phyloP scores from a whole-genome alignment of 2,329 filamentous ascomycete species.

The Aspergillus sp. region DNA sequence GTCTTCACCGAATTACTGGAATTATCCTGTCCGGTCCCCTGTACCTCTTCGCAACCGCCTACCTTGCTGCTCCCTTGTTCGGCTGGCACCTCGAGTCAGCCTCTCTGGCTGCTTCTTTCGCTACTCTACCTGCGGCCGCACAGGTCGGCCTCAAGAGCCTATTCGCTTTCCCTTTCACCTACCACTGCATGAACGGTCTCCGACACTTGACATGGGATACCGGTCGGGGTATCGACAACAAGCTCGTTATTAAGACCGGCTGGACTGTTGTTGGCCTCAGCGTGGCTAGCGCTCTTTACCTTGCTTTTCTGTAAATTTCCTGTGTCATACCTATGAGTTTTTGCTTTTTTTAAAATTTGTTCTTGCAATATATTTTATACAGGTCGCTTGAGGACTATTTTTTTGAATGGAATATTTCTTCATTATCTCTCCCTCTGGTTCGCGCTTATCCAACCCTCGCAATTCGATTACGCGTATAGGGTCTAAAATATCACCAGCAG shows the following conservation, averaged over 20 bases:
- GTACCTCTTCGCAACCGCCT: slow-evolving; percentile 77
- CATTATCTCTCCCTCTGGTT: background rate
- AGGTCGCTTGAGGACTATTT: slow-evolving; percentile 22
- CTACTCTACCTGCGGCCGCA: slow-evolving; percentile 56
- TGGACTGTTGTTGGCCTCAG: slow-evolving; percentile 63
- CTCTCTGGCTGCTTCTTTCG: slow-evolving; percentile 64
- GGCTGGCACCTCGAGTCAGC: slow-evolving; percentile 69
- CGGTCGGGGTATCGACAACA: slow-evolving; percentile 61
- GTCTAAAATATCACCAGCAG: too few species aligned
- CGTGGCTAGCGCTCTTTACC: slow-evolving; percentile 47
- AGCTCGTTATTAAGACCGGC: slow-evolving; percentile 63
- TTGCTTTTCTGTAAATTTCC: slow-evolving; percentile 46
- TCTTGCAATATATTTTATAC: slow-evolving; percentile 26
- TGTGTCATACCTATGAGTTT: slow-evolving; percentile 32
- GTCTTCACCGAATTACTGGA: slow-evolving; percentile 83
- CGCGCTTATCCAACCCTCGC: background rate
- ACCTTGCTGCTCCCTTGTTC: slow-evolving; percentile 74
- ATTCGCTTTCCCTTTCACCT: slow-evolving; percentile 66
- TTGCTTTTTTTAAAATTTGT: slow-evolving; percentile 28
- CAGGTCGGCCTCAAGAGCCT: slow-evolving; percentile 61
- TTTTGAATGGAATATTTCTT: slow-evolving; percentile 16
- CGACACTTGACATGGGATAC: slow-evolving; percentile 72
- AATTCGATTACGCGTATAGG: background rate
- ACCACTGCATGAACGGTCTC: slow-evolving; percentile 67
- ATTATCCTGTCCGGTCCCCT: slow-evolving; percentile 67